These are phyloP conservation scores for Diplodia corticola DNA, from an alignment of 2,329 filamentous ascomycete genomes.

Conservation along the genomic window DNA sequence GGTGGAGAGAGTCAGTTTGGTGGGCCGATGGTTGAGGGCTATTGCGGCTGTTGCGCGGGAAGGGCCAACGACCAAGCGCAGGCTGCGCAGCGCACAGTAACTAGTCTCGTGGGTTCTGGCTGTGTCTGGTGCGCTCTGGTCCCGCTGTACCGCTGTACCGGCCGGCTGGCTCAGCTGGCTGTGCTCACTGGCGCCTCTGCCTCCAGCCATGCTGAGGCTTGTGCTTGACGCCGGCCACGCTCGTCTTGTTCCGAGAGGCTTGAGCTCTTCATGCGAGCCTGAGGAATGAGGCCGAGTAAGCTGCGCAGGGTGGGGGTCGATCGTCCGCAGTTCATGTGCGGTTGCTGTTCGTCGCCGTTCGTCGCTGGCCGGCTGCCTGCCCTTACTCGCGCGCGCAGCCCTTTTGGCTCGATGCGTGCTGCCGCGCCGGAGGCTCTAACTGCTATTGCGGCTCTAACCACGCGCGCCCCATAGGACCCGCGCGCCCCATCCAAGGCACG, in stretches of 20 bases:
- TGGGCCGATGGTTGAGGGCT: constrained; percentile 14
- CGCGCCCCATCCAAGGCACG: constrained; percentile 2
- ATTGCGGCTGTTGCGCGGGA: constrained; percentile 15
- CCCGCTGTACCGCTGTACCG: constrained; percentile 1
- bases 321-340: not conserved
- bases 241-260: not conserved
- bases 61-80: not conserved
- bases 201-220: constrained; percentile 1
- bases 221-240: not conserved
- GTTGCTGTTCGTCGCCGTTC: not conserved
- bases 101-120: not conserved
- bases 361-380: not conserved
- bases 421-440: not conserved
- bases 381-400: not conserved
- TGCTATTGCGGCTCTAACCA: constrained; percentile 16
- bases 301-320: constrained; percentile 1
- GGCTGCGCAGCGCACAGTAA: no score
- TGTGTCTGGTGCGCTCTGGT: constrained; percentile 3
- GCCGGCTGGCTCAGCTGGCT: not conserved
- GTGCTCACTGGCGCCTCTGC: not conserved
- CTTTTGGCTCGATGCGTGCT: not conserved
- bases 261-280: not conserved
- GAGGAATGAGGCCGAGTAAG: constrained; percentile 4
- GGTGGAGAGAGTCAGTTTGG: constrained; percentile 2
- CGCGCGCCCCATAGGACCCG: not conserved